These are phyloP conservation scores for Gamarada debralockiae DNA, from an alignment of 495 filamentous ascomycete genomes.

Conservation along the genomic window DNA sequence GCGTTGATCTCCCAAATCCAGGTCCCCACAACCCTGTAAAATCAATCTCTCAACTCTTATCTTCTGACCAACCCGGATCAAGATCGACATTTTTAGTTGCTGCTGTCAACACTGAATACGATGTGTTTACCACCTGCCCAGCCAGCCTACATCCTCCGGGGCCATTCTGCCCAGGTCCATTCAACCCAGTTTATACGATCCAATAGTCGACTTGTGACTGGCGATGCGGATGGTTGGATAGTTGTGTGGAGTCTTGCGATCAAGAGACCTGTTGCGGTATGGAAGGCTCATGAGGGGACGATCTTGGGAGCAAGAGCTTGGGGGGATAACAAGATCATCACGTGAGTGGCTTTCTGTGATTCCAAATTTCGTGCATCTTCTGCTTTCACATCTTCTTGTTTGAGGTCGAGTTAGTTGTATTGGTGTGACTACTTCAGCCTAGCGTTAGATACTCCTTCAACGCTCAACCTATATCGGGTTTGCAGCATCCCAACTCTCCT, in stretches of 20 bases:
- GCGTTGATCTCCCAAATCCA: no score
- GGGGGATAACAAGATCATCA: constrained; percentile 61
- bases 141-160: constrained; percentile 71
- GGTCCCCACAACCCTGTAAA: no score
- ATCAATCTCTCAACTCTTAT: no score
- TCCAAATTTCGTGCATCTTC: background rate
- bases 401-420: no score
- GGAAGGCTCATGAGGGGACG: constrained; percentile 78
- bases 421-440: no score
- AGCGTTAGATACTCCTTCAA: no score
- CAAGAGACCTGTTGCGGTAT: constrained; percentile 79
- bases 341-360: constrained; percentile 52
- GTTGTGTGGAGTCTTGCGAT: constrained; percentile 80
- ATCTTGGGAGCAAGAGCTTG: constrained; percentile 72
- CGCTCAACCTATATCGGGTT: no score
- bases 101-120: no score
- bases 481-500: no score
- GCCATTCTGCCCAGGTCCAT: constrained; percentile 81
- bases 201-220: constrained; percentile 78
- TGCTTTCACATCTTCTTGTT: background rate
- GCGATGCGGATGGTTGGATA: constrained; percentile 87
- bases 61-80: no score
- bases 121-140: constrained; percentile 23
- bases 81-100: no score
- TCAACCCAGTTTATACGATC: constrained; percentile 64